Conservation (phyloP, 192 early-diverging fungal species). For the Diversispora epigaea region DNA sequence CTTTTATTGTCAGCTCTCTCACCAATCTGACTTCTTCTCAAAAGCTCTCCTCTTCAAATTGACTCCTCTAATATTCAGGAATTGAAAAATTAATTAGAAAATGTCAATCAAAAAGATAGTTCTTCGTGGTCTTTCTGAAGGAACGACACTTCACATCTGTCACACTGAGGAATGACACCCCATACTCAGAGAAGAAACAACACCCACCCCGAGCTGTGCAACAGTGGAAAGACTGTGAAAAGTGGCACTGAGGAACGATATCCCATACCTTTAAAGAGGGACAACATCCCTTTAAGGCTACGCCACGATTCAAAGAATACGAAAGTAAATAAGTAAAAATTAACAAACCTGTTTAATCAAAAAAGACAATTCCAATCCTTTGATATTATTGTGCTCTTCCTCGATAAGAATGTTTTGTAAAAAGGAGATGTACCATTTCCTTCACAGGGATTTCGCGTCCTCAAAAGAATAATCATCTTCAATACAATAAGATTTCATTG, state of each 20-base stretch:
- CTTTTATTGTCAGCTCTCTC: no score
- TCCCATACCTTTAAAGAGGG: no score
- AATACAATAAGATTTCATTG: constrained; percentile 22
- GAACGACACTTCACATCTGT: no score
- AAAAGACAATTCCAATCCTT: background rate
- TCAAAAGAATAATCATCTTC: background rate
- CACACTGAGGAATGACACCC: no score
- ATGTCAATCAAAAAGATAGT: no score
- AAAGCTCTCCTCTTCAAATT: no score
- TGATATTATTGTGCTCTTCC: constrained; percentile 10
- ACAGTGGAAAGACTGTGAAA: constrained; percentile 19
- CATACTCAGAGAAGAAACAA: constrained; percentile 8
- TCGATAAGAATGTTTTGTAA: constrained; percentile 12
- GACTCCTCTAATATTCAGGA: no score
- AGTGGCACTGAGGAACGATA: no score
- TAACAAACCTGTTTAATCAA: constrained; percentile 25
- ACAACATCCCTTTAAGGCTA: constrained; percentile 8
- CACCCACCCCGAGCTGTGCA: constrained; percentile 1
- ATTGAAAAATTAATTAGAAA: no score
- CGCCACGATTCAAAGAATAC: background rate
- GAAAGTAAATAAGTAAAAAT: constrained; percentile 15
- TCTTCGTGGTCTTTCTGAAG: constrained; percentile 5
- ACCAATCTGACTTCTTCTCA: no score
- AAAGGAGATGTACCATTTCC: background rate
- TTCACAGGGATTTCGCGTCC: background rate